Evolutionary conservation across 2,329 filamentous ascomycete species (phyloP).

Genomic region (Ophiognomonia clavigignenti-juglandacearum): DNA sequence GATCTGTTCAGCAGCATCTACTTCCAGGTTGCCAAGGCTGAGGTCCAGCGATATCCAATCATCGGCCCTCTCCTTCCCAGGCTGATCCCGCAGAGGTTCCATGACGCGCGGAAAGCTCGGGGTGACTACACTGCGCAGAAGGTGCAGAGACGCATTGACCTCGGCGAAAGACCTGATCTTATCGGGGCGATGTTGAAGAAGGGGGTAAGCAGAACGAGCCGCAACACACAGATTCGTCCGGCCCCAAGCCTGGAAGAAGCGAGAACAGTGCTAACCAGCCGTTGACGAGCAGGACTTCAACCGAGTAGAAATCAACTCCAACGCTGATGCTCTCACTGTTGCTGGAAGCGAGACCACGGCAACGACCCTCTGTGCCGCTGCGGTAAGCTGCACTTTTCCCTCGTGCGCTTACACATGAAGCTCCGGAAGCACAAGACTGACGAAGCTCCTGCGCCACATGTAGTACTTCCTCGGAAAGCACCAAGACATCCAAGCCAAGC

Average conservation of each 20-base stretch:
- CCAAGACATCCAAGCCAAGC: conserved; percentile 19
- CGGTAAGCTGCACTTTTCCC: neutral
- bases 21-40: neutral
- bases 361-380: conserved; percentile 1
- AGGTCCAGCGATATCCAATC: neutral
- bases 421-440: neutral
- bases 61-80: neutral
- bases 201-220: conserved; percentile 28
- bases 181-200: conserved; percentile 26
- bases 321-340: neutral
- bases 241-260: neutral
- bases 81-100: neutral
- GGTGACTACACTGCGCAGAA: neutral
- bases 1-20: neutral
- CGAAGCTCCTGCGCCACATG: neutral
- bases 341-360: conserved; percentile 9
- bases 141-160: neutral
- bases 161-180: conserved; percentile 19
- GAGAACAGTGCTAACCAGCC: neutral
- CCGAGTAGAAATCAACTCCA: conserved; percentile 13
- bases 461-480: conserved; percentile 16
- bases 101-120: neutral
- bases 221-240: neutral
- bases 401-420: neutral
- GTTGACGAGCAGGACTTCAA: conserved; percentile 1